Evolutionary conservation across 2,329 filamentous ascomycete species (phyloP), one percentile per base, ranked within the genome.

Genomic region (Drechslerella stenobrocha): DNA sequence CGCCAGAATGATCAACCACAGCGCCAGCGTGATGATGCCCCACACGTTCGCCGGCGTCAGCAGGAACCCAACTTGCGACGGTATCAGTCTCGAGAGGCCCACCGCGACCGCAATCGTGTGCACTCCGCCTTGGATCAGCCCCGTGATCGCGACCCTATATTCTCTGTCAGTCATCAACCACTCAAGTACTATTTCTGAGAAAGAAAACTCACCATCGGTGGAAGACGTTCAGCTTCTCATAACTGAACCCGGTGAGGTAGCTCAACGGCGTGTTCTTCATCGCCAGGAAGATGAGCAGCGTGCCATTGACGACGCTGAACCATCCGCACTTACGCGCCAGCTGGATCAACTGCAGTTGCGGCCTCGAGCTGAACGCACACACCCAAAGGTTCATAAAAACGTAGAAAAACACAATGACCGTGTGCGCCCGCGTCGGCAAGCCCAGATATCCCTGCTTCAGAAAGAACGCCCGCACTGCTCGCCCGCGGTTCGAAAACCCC

Each of bases 181-280:
- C 13, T 11, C 6, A 40, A 26, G 15, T 37, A 15, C 28, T 3
- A 40, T 26, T 40, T 42, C 9, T 4, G 24, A 20, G 23, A 48
- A 37, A 15, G 23, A 22, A 46, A 15, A 2, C 52, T 28, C 52
- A 69, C 64, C 64, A 69, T 69, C 64, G 22, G 26, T 69, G 64
- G 42, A 69, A 69, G 24, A 69, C 64, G 22, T 69, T 69, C 6
- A 69, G 32, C 40, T 69, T 69, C 57, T 69, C 64, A 35, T 69
- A 69, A 44, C 57, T 61, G 52, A 69, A 63, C 3, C 64, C 64
- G 1, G 64, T 69, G 7, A 69, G 28, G 32, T 57, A 69, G 42
- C 48, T 52, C 57, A 69, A 58, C 37, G 64, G 64, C 18, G 64
- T 69, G 45, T 69, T 69, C 57, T 69, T 69, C 64, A 69, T 69